phyloP scores from a whole-genome alignment of 345 rosid species.

The Hypericum perforatum region DNA sequence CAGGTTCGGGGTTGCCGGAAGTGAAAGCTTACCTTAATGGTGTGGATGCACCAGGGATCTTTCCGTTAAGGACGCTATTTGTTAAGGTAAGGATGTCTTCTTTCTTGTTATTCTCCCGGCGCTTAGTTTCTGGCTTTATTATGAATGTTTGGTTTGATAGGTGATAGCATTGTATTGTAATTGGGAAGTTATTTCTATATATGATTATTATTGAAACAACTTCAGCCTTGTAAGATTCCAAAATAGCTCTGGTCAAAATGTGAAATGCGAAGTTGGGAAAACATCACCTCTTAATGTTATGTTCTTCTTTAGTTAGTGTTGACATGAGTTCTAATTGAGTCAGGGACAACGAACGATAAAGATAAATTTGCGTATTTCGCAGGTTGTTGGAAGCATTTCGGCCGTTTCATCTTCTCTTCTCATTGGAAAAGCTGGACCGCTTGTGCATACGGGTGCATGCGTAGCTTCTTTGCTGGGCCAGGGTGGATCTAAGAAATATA shows the following conservation, averaged over 20 bases:
- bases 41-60: conserved; percentile 80
- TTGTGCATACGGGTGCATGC: conserved; percentile 96
- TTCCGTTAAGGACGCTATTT: conserved; percentile 56
- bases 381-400: conserved; percentile 78
- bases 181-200: too few relatives aligned
- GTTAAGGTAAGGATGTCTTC: conserved; percentile 42
- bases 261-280: too few relatives aligned
- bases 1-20: conserved; percentile 96
- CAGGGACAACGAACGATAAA: neutral
- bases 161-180: neutral
- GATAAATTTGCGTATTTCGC: conserved; percentile 15
- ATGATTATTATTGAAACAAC: too few relatives aligned
- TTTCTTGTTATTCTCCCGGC: neutral
- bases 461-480: conserved; percentile 79
- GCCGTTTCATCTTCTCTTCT: conserved; percentile 82
- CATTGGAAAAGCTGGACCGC: conserved; percentile 95
- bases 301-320: too few relatives aligned
- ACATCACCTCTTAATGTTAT: too few relatives aligned
- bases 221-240: too few relatives aligned
- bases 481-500: conserved; percentile 79
- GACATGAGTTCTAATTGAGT: neutral
- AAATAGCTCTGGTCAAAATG: too few relatives aligned
- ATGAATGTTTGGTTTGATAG: conserved; percentile 2
- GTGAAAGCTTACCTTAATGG: conserved; percentile 93
- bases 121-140: neutral